Conservation (phyloP, 768 basidiomycete genomes). For the Tricholoma matsutake region DNA sequence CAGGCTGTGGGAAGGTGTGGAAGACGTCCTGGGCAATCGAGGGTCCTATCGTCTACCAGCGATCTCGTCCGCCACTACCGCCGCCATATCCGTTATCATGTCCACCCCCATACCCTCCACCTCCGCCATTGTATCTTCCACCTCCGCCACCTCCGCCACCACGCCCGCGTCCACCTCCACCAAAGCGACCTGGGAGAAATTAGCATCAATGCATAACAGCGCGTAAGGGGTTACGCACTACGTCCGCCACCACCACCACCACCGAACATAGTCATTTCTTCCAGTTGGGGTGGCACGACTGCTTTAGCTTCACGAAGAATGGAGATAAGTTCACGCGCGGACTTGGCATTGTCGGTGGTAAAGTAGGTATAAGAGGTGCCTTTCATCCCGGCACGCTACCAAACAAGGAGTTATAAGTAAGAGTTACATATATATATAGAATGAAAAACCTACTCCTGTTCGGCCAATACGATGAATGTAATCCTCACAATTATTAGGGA, state of each 20-base stretch:
- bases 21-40: not conserved
- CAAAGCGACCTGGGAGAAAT: constrained; percentile 48
- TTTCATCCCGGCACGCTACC: constrained; percentile 84
- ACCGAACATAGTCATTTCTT: constrained; percentile 89
- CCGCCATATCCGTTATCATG: constrained; percentile 38
- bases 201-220: constrained; percentile 4
- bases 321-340: constrained; percentile 84
- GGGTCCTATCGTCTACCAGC: constrained; percentile 21
- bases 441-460: constrained; percentile 65
- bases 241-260: constrained; percentile 75
- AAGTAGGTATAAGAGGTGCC: constrained; percentile 96
- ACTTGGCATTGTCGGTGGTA: constrained; percentile 93
- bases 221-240: constrained; percentile 38
- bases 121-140: constrained; percentile 40
- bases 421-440: not conserved
- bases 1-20: not conserved
- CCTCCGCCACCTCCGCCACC: constrained; percentile 44
- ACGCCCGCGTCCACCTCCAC: constrained; percentile 46
- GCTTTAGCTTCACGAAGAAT: constrained; percentile 90
- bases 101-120: constrained; percentile 45
- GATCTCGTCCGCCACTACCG: constrained; percentile 35
- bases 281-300: constrained; percentile 80
- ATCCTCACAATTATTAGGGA: constrained; percentile 97
- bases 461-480: constrained; percentile 99
- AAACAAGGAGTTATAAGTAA: constrained; percentile 6